These are phyloP conservation scores for Hansenula sp. DNA, from an alignment of 1,139 yeast species.

Conservation along the genomic window DNA sequence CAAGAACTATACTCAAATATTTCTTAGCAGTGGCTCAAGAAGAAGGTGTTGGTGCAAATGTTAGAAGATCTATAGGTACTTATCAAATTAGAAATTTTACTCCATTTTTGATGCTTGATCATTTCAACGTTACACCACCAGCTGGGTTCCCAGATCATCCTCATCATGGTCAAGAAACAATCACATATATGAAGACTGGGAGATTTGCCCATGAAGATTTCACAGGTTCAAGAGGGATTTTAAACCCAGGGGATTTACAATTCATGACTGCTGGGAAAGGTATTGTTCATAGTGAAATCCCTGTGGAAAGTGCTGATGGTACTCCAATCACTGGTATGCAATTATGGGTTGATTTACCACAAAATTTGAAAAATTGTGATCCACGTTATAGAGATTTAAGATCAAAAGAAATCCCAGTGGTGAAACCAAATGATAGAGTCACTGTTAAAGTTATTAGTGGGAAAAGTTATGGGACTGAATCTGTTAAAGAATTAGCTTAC, in stretches of 20 bases:
- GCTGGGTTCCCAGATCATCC: constrained; percentile 96
- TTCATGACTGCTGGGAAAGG: constrained; percentile 96
- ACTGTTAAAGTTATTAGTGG: constrained; percentile 77
- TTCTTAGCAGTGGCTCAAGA: constrained; percentile 70
- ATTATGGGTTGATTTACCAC: constrained; percentile 89
- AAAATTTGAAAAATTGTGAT: constrained; percentile 56
- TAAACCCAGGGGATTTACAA: constrained; percentile 84
- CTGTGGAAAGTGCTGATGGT: constrained; percentile 60
- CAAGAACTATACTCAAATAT: constrained; percentile 46
- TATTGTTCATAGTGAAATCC: constrained; percentile 84
- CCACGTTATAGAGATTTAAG: constrained; percentile 83
- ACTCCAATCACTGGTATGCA: constrained; percentile 69
- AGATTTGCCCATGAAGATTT: constrained; percentile 89
- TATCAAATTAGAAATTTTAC: constrained; percentile 65
- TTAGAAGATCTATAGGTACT: constrained; percentile 78
- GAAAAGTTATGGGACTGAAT: constrained; percentile 67
- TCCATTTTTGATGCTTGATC: constrained; percentile 85
- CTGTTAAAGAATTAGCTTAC: constrained; percentile 73
- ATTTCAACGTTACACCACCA: constrained; percentile 55
- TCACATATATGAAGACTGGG: constrained; percentile 71
- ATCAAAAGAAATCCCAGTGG: constrained; percentile 68
- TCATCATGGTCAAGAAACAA: constrained; percentile 88
- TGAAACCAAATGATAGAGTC: constrained; percentile 63
- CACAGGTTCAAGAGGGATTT: constrained; percentile 76
- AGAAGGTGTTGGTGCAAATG: constrained; percentile 87